Percentiles rank a stretch among this genome's conserved stretches.
phyloP scores from a whole-genome alignment of 495 filamentous ascomycete genomes.

The Melanomma pulvis-pyrius region DNA sequence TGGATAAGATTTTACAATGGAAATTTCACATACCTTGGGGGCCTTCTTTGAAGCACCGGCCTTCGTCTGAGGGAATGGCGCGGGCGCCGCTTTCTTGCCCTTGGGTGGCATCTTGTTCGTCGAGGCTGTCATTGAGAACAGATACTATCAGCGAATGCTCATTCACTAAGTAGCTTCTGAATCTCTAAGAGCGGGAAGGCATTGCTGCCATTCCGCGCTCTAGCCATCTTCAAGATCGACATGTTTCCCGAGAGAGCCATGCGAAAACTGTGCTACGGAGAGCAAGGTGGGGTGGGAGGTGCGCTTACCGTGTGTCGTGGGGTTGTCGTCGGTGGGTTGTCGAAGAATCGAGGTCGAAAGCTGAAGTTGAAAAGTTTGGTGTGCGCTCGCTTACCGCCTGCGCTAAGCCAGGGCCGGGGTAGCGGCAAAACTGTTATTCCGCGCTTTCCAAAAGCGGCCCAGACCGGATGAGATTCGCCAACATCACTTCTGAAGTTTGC shows the following conservation, averaged over 20 bases:
- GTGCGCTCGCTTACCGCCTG: constrained; percentile 7
- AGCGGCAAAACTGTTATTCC: not conserved
- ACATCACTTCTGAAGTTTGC: too few species aligned
- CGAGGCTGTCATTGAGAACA: constrained; percentile 99
- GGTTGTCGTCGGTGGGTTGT: constrained; percentile 25
- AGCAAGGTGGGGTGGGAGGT: constrained; percentile 3
- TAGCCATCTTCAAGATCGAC: constrained; percentile 80
- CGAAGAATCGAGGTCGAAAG: constrained; percentile 8
- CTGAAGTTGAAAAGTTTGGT: not conserved
- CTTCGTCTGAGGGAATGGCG: constrained; percentile 93
- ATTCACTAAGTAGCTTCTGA: constrained; percentile 68
- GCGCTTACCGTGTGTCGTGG: constrained; percentile 23
- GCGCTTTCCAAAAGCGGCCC: not conserved
- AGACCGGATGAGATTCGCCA: not conserved
- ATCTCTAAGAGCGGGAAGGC: constrained; percentile 74
- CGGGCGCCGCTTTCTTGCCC: constrained; percentile 82
- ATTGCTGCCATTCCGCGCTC: constrained; percentile 69
- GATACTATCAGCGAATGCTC: constrained; percentile 84
- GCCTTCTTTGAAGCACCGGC: constrained; percentile 87
- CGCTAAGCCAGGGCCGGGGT: not conserved
- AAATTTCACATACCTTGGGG: constrained; percentile 64
- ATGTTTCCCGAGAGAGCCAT: constrained; percentile 48
- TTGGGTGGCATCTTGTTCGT: constrained; percentile 59
- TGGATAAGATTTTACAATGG: not conserved
- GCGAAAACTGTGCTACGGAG: constrained; percentile 24